A percentile compares a stretch with the other conserved stretches of the same genome.
Conservation (phyloP, 106 monocot genomes). For the Posidonia australis region DNA sequence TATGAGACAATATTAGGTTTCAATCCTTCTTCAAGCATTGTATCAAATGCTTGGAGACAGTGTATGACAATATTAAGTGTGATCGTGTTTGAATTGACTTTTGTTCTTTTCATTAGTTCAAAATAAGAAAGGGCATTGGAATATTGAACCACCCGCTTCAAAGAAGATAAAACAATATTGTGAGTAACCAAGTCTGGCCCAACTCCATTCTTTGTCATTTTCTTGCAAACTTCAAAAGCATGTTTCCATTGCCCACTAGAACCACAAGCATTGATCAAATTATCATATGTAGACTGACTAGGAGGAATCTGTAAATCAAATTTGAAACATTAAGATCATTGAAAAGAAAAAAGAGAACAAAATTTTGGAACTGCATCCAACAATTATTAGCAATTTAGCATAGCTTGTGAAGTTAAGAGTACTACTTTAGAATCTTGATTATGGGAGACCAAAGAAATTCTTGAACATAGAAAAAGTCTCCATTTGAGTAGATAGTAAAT, state of each 20-base stretch:
- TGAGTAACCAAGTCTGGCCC: constrained; percentile 97
- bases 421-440: no score
- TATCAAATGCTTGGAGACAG: constrained; percentile 84
- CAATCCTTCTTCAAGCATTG: constrained; percentile 86
- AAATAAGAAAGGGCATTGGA: constrained; percentile 86
- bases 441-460: no score
- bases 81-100: constrained; percentile 43
- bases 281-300: constrained; percentile 83
- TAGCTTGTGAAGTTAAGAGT: no score
- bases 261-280: constrained; percentile 92
- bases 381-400: no score
- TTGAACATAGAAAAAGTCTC: no score
- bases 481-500: no score
- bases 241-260: constrained; percentile 83
- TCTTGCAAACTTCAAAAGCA: constrained; percentile 74
- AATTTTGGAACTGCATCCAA: not conserved
- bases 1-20: constrained; percentile 82
- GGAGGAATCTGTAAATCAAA: constrained; percentile 70
- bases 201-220: constrained; percentile 97
- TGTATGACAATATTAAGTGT: constrained; percentile 79
- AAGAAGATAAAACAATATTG: constrained; percentile 86
- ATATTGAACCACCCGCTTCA: constrained; percentile 67
- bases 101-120: constrained; percentile 78
- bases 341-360: not conserved
- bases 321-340: not conserved